Evolutionary conservation across 306 rosid species (phyloP).

Genomic region (Urtica urens): DNA sequence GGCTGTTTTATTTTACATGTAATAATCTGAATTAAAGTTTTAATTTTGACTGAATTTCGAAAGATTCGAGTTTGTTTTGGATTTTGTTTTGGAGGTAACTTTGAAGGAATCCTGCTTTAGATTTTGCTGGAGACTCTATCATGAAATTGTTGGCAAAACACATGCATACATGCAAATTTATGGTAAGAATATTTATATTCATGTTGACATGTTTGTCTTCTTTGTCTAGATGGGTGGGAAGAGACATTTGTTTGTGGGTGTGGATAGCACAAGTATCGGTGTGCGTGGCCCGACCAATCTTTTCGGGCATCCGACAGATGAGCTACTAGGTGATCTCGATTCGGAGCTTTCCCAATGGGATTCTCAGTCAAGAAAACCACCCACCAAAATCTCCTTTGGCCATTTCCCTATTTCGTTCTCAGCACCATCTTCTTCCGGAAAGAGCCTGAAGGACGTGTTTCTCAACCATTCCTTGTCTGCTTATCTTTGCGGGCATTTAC

Average conservation of each 20-base stretch:
- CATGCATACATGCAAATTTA: not conserved
- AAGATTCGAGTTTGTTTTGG: not conserved
- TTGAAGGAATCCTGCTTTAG: too few species aligned
- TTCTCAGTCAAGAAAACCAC: conserved; percentile 43
- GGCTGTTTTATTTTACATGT: not conserved
- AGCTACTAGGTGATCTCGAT: conserved; percentile 57
- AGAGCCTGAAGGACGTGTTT: conserved; percentile 63
- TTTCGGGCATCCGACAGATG: conserved; percentile 86
- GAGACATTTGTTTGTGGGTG: conserved; percentile 80
- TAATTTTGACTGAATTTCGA: not conserved
- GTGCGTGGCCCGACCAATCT: conserved; percentile 92
- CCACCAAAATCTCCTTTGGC: conserved; percentile 78
- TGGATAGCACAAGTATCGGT: conserved; percentile 69
- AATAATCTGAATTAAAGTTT: too few species aligned
- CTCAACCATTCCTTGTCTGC: conserved; percentile 76
- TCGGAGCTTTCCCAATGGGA: conserved; percentile 73
- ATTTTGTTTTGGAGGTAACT: not conserved
- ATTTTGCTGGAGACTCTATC: too few species aligned
- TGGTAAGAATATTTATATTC: too few species aligned
- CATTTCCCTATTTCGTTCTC: conserved; percentile 94
- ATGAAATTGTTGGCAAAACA: too few species aligned
- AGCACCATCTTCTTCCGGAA: conserved; percentile 52
- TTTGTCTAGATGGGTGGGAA: conserved; percentile 40
- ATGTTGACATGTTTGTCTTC: conserved; percentile 13
- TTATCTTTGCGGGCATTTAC: conserved; percentile 92